Percentiles rank a stretch among this genome's conserved stretches.
Conservation (phyloP, 2,329 filamentous ascomycete species). For the Blumeria hordei region DNA sequence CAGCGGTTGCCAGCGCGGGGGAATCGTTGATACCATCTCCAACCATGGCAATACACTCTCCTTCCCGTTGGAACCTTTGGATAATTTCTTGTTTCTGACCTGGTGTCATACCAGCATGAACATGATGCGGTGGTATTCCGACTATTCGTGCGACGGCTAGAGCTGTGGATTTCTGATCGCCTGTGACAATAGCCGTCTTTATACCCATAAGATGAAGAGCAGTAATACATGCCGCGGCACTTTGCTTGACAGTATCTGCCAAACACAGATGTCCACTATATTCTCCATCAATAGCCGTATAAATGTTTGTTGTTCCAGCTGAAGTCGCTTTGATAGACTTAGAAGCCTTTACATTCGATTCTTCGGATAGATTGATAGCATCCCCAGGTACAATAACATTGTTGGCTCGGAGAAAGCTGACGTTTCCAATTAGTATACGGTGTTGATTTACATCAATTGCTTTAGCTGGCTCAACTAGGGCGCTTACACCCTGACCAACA, state of each 20-base stretch:
- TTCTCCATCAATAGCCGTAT: slow-evolving; percentile 59
- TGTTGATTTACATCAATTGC: slow-evolving; percentile 47
- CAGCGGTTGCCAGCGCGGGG: slow-evolving; percentile 73
- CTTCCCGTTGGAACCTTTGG: slow-evolving; percentile 45
- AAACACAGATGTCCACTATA: slow-evolving; percentile 70
- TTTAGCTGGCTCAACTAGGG: slow-evolving; percentile 52
- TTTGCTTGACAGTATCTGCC: slow-evolving; percentile 76
- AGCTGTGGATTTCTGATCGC: slow-evolving; percentile 69
- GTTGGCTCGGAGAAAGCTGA: slow-evolving; percentile 48
- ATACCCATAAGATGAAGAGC: slow-evolving; percentile 70
- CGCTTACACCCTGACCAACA: slow-evolving; percentile 68
- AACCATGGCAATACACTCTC: slow-evolving; percentile 80
- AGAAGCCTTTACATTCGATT: slow-evolving; percentile 24
- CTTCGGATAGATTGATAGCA: slow-evolving; percentile 37
- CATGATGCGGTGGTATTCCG: slow-evolving; percentile 50
- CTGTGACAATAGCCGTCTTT: slow-evolving; percentile 76
- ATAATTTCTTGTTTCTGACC: slow-evolving; percentile 80
- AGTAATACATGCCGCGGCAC: slow-evolving; percentile 54
- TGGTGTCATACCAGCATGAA: slow-evolving; percentile 72
- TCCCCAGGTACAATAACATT: slow-evolving; percentile 39
- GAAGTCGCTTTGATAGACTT: slow-evolving; percentile 13
- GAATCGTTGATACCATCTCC: slow-evolving; percentile 98
- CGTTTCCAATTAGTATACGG: slow-evolving; percentile 63
- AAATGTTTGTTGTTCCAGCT: slow-evolving; percentile 71
- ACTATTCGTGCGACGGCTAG: slow-evolving; percentile 61